Evolutionary conservation across 106 monocot species (phyloP).

Genomic region (Phalaenopsis aphrodite): DNA sequence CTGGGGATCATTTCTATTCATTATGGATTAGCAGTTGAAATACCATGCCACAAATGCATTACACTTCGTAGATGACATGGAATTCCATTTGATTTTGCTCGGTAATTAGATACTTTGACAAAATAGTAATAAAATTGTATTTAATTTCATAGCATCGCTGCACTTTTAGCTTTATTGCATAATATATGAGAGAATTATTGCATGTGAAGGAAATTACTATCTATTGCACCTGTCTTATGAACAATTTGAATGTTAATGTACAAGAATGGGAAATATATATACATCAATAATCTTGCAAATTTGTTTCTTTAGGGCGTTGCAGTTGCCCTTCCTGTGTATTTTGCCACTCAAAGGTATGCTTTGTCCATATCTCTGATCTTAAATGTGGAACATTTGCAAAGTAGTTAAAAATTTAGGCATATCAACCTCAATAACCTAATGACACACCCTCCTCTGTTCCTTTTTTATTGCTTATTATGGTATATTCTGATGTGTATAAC

Average conservation of each 20-base stretch:
- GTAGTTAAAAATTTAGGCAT: background rate
- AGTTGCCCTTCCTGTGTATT: conserved; percentile 97
- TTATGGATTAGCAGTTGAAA: background rate
- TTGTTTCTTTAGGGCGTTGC: conserved; percentile 83
- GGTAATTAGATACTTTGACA: too few relatives aligned
- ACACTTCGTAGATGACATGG: background rate
- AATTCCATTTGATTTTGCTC: background rate
- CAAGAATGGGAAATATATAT: background rate
- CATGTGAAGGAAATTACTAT: background rate
- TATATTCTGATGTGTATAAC: background rate
- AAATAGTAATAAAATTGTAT: too few relatives aligned
- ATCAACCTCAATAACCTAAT: background rate
- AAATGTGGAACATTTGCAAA: background rate
- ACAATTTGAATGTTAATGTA: conserved; percentile 4
- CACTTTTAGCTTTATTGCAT: background rate
- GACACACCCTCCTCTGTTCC: background rate
- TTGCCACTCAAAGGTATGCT: conserved; percentile 87
- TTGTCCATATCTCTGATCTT: background rate
- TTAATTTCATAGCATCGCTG: background rate
- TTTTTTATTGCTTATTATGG: background rate
- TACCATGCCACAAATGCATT: background rate
- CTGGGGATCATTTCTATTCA: background rate
- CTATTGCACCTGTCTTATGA: background rate
- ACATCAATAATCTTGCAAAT: conserved; percentile 6
- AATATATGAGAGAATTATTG: background rate